Evolutionary conservation across 2,329 filamentous ascomycete species (phyloP).

Genomic region (Tolypocladium nubicola): DNA sequence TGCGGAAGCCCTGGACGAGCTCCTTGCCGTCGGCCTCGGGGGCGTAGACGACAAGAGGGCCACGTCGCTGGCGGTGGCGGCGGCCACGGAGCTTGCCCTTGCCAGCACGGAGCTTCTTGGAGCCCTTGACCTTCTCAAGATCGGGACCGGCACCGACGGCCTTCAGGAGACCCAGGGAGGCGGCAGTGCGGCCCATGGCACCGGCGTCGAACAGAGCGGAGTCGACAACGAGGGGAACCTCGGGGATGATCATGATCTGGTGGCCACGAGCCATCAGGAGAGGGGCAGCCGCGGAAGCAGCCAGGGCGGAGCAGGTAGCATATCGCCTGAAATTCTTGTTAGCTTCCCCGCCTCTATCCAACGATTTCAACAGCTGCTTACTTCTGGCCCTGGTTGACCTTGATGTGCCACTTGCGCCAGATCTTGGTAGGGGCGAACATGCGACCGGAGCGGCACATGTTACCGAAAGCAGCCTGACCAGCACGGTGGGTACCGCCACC

Average conservation of each 20-base stretch:
- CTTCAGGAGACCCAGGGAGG: conserved; percentile 78
- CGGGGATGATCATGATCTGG: conserved; percentile 82
- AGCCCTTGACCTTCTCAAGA: conserved; percentile 89
- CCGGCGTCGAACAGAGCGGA: conserved; percentile 76
- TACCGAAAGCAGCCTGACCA: conserved; percentile 99
- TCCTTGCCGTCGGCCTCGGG: conserved; percentile 91
- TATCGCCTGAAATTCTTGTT: conserved; percentile 58
- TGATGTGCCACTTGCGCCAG: conserved; percentile 99
- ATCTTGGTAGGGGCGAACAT: conserved; percentile 99
- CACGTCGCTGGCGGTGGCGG: conserved; percentile 94
- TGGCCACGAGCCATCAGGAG: conserved; percentile 96
- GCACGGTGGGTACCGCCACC: conserved; percentile 99
- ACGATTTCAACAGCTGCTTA: conserved; percentile 32
- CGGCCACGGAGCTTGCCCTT: conserved; percentile 98
- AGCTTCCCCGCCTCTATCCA: conserved; percentile 4
- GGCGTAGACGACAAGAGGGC: conserved; percentile 96
- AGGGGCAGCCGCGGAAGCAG: conserved; percentile 88
- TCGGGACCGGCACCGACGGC: conserved; percentile 84
- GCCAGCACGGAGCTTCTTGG: conserved; percentile 93
- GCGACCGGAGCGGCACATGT: conserved; percentile 99
- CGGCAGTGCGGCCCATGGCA: conserved; percentile 78
- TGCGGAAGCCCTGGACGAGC: conserved; percentile 90
- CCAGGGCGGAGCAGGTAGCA: conserved; percentile 92
- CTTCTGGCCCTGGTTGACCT: conserved; percentile 99
- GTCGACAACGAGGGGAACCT: conserved; percentile 95